Conservation (phyloP, 2,329 filamentous ascomycete species). For the Cylindrodendrum hubeiense region DNA sequence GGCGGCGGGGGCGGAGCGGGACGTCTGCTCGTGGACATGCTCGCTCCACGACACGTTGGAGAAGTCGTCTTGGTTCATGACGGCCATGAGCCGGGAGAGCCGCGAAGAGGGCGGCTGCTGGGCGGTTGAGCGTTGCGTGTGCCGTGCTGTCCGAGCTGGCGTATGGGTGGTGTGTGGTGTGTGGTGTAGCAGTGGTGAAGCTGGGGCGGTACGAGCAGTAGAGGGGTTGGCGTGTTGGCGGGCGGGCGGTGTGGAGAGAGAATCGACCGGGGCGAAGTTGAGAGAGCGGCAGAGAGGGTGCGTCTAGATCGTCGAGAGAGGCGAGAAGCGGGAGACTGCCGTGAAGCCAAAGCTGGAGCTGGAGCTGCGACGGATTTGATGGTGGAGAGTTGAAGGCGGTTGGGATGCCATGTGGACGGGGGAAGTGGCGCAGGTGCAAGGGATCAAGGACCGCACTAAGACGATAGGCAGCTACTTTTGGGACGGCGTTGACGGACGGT, state of each 20-base stretch:
- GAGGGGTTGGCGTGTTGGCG: neutral
- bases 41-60: slow-evolving; percentile 86
- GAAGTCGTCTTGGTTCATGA: slow-evolving; percentile 77
- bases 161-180: neutral
- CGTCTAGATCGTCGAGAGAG: no score
- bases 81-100: slow-evolving; percentile 46
- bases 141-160: neutral
- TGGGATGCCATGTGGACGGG: slow-evolving; percentile 14
- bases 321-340: neutral
- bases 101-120: neutral
- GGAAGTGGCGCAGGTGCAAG: slow-evolving; percentile 28
- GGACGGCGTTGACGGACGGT: neutral
- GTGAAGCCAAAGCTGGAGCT: slow-evolving; percentile 11
- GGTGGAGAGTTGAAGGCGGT: slow-evolving; percentile 19
- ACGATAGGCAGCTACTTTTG: slow-evolving; percentile 2
- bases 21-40: slow-evolving; percentile 58
- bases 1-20: slow-evolving; percentile 31
- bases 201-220: neutral
- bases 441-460: neutral
- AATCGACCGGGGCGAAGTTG: neutral
- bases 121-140: neutral
- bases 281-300: neutral
- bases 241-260: neutral
- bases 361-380: slow-evolving; percentile 5
- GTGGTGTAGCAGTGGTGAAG: neutral